A percentile compares a stretch with the other conserved stretches of the same genome.
Conservation (phyloP, 495 filamentous ascomycete genomes). For the Cladorrhinum samala region DNA sequence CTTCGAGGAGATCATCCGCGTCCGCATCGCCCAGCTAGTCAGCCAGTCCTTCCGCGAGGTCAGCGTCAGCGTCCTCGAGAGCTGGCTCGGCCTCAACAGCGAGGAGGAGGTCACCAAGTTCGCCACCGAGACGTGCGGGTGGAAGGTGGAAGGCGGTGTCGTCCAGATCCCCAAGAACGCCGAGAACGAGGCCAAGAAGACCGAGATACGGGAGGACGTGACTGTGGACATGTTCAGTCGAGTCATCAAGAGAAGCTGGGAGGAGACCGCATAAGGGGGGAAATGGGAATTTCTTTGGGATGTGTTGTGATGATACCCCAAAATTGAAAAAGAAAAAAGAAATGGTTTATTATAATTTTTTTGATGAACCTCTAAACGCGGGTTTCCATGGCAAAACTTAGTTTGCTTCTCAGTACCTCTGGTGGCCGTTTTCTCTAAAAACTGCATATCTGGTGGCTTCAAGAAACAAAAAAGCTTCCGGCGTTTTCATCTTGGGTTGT, state of each 20-base stretch:
- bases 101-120: constrained; percentile 73
- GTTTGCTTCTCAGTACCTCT: constrained; percentile 12
- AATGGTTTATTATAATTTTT: constrained; percentile 6
- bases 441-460: constrained; percentile 24
- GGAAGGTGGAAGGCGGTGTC: constrained; percentile 57
- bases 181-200: constrained; percentile 97
- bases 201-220: constrained; percentile 92
- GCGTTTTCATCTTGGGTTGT: constrained; percentile 25
- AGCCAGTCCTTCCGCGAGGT: constrained; percentile 85
- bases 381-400: neutral
- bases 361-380: constrained; percentile 3
- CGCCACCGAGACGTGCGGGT: constrained; percentile 75
- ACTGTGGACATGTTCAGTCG: constrained; percentile 83
- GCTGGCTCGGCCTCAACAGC: constrained; percentile 76
- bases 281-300: neutral
- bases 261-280: constrained; percentile 64
- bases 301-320: neutral
- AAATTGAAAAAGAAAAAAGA: neutral
- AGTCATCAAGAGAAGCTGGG: constrained; percentile 80
- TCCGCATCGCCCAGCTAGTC: constrained; percentile 84
- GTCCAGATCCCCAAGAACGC: constrained; percentile 80
- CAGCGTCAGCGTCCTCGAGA: constrained; percentile 65
- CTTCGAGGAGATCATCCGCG: constrained; percentile 93
- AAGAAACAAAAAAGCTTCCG: constrained; percentile 20
- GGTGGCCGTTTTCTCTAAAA: constrained; percentile 6